Evolutionary conservation across 192 early-diverging fungal genomes (phyloP), one percentile per base, ranked within the genome.

Genomic region (Linnemannia zychae): DNA sequence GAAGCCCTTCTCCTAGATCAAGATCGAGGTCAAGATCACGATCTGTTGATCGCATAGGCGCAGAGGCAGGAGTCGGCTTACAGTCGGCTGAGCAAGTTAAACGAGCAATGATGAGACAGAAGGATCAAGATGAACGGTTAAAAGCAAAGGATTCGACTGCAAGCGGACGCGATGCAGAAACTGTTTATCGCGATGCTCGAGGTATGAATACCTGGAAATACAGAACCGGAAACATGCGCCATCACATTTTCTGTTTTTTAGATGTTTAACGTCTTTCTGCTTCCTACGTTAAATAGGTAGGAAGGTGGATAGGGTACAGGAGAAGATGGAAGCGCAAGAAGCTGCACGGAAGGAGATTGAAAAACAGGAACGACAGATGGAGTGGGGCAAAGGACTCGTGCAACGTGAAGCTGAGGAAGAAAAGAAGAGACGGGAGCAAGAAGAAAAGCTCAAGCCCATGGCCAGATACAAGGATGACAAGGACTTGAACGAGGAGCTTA

Each of bases 401-500:
- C 90, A 91, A 65, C 86, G 90, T 24, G 76, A 88, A 46, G 90
- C 89, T 34, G 80, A 89, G 40, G 81, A 79, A 63, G 87, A 82
- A 15, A 80, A 76, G 40, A 75, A 87, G 69, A 89, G 60, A 47
- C 68, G 80, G 2, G 67, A 86, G 31, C 77, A 88, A 53, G 90
- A 89, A 44, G 88, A 91, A 68, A 77, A 87, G 22, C 44, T 76
- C 37, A 91, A 91, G 48, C 92, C 92, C 18, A 63, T 93, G 49
- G 91, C 92, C 67, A 88, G 92, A 72, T 93, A 91, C 87, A 91
- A 79, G 67, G 91, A 94, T 76, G 92, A 94, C 60, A 74, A 79
- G 53, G 93, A 94, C 37, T 81, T 92, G 36, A 94, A 94, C 66
- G 89, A 94, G 40, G 93, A 91, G 63, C 75, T 93, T 4, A 92